Evolutionary conservation across 1,139 yeast species (phyloP).

Genomic region (Protomyces arabidopsidicola): DNA sequence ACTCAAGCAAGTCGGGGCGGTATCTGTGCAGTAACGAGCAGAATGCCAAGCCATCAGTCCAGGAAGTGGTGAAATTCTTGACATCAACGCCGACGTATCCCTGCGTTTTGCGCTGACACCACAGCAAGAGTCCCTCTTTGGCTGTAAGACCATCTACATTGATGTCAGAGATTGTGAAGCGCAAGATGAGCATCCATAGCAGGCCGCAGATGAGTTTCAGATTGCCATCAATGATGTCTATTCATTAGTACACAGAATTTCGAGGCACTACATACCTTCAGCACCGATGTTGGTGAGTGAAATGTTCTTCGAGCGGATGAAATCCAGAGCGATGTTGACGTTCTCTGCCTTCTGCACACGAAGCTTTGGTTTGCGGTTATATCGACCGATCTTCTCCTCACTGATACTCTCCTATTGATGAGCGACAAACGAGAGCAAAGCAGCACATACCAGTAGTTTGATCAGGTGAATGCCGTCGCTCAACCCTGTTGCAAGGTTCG

Average conservation of each 20-base stretch:
- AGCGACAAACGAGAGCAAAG: not conserved
- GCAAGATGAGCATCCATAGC: conserved; percentile 58
- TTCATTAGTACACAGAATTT: not conserved
- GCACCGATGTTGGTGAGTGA: conserved; percentile 59
- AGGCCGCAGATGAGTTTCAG: conserved; percentile 60
- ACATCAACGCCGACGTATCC: conserved; percentile 43
- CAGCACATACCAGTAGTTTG: conserved; percentile 21
- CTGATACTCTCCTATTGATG: conserved; percentile 40
- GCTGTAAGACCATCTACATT: conserved; percentile 45
- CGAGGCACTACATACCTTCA: conserved; percentile 38
- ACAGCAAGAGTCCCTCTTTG: conserved; percentile 45
- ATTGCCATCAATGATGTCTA: conserved; percentile 61
- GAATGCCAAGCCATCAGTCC: conserved; percentile 50
- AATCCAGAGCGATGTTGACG: conserved; percentile 54
- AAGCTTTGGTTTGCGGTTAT: conserved; percentile 47
- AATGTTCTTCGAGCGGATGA: conserved; percentile 51
- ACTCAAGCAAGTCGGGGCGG: conserved; percentile 47
- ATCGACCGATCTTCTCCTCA: conserved; percentile 42
- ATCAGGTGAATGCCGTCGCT: conserved; percentile 29
- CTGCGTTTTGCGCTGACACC: conserved; percentile 47
- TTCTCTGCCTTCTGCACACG: conserved; percentile 62
- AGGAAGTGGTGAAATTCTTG: conserved; percentile 44
- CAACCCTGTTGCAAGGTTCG: conserved; percentile 28
- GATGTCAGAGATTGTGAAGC: conserved; percentile 49
- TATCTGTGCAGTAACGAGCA: conserved; percentile 47